Base-by-base conservation (phyloP, 129 eudicot genomes). In the sunflower (Helianthus annuus) region DNA sequence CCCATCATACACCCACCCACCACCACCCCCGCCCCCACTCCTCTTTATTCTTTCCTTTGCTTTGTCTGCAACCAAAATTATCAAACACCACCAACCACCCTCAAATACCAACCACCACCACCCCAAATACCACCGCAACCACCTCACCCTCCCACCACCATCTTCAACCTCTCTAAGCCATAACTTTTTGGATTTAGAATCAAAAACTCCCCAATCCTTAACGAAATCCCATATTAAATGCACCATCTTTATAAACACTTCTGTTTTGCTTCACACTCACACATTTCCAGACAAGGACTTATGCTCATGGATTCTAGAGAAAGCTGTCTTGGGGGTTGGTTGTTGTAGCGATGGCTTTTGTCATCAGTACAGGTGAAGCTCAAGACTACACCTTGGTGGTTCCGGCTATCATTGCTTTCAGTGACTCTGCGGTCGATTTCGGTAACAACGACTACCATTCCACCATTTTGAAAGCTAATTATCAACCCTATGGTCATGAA, bases 401-500 rank as follows among this genome's bases (percentile, higher is more conserved):
- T 48, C 98, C 98, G 6, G 98, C 96, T 9, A 81, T 94, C 74
- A 68, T 84, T 9, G 40, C 96, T 4, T 94, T 94, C 57, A 97
- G 98, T 2, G 98, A 94, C 72, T 94, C 98, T 2, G 81, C 91
- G 0, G 96, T 90, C 4, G 98, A 94, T 79, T 81, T 94, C 2
- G 98, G 98, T 6, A 94, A 94, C 58, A 94, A 94, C 59, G 89
- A 94, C 82, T 84, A 90, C 17, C 69, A 90, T 7, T 76, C 76
- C 16, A 90, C 98, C 68, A 55, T 94, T 36, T 87, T 85, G 45
- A 94, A 85, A 82, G 97, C 98, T 9, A 73, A 94, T 76, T 88
- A 87, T 63, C 96, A 93, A 4, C 98, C 98, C 9, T 94, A 94
- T 48, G 97, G 98, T 8, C 85, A 96, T 32, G 98, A 94, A 70